These are phyloP conservation scores for Odontarrhena argentea DNA, from an alignment of 345 rosid genomes.

Conservation along the genomic window DNA sequence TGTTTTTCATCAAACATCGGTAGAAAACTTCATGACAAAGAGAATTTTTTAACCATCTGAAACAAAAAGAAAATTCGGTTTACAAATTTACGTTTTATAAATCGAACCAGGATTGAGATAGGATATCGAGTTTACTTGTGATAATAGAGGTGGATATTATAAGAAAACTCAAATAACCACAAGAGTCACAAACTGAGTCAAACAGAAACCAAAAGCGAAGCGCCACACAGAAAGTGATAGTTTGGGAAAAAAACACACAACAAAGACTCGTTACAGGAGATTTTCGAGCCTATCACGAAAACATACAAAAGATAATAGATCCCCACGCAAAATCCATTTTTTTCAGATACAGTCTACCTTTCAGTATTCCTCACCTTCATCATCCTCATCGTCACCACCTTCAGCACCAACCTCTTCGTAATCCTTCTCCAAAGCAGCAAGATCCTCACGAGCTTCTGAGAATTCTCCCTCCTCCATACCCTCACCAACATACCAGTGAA, in stretches of 20 bases:
- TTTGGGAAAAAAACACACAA: conserved; percentile 21
- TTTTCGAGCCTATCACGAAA: conserved; percentile 26
- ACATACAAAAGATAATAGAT: not conserved
- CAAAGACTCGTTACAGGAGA: conserved; percentile 34
- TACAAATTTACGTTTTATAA: too few species aligned
- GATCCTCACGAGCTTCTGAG: conserved; percentile 79
- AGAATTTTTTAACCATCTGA: too few species aligned
- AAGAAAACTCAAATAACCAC: too few species aligned
- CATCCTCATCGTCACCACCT: conserved; percentile 72
- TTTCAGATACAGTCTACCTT: not conserved
- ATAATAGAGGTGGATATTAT: too few species aligned
- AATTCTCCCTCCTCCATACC: conserved; percentile 90
- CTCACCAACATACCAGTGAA: conserved; percentile 84
- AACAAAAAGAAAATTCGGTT: too few species aligned
- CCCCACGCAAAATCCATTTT: not conserved
- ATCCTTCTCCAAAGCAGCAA: conserved; percentile 79
- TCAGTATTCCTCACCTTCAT: conserved; percentile 56
- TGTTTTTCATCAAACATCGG: too few species aligned
- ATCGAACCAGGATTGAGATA: too few species aligned
- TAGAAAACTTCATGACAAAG: too few species aligned
- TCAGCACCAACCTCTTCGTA: conserved; percentile 84
- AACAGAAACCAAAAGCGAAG: not conserved
- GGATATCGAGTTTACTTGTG: too few species aligned
- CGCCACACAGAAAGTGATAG: not conserved
- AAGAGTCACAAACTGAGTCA: not conserved